phyloP scores from a whole-genome alignment of 495 filamentous ascomycete genomes.

The Penicillium canescens region DNA sequence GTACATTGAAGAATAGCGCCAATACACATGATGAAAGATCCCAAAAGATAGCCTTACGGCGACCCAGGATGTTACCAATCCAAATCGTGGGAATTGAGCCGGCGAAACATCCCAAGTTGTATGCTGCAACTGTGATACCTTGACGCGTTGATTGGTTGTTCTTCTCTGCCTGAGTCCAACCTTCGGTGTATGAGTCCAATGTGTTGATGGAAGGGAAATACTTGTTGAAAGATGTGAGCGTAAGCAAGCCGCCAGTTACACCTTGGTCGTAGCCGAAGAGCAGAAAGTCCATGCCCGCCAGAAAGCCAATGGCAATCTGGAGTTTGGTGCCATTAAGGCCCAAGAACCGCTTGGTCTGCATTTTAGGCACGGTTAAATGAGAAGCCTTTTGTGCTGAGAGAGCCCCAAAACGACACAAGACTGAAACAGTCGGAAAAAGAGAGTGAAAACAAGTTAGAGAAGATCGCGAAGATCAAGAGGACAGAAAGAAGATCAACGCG shows the following conservation, averaged over 20 bases:
- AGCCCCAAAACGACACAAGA: conserved; percentile 4
- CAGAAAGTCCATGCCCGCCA: conserved; percentile 73
- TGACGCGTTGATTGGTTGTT: conserved; percentile 55
- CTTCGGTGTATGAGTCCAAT: conserved; percentile 23
- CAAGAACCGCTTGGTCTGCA: conserved; percentile 47
- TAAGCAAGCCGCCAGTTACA: conserved; percentile 61
- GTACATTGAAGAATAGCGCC: conserved; percentile 61
- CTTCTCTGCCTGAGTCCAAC: conserved; percentile 24
- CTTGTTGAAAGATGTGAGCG: conserved; percentile 52
- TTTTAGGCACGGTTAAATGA: conserved; percentile 14
- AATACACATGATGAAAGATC: conserved; percentile 60
- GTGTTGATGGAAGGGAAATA: conserved; percentile 60
- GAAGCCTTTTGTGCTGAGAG: neutral
- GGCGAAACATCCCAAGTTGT: conserved; percentile 65
- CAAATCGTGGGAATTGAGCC: conserved; percentile 60
- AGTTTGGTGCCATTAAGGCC: conserved; percentile 67
- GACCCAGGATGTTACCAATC: conserved; percentile 58
- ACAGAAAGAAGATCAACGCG: conserved; percentile 8
- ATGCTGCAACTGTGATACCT: conserved; percentile 64
- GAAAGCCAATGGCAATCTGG: conserved; percentile 65
- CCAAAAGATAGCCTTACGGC: conserved; percentile 58
- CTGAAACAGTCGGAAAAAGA: conserved; percentile 6
- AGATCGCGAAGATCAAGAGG: neutral
- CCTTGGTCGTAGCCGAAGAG: conserved; percentile 60
- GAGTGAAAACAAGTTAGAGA: conserved; percentile 1